Conservation (phyloP, 2,329 filamentous ascomycete genomes). For the Gremmenia infestans region DNA sequence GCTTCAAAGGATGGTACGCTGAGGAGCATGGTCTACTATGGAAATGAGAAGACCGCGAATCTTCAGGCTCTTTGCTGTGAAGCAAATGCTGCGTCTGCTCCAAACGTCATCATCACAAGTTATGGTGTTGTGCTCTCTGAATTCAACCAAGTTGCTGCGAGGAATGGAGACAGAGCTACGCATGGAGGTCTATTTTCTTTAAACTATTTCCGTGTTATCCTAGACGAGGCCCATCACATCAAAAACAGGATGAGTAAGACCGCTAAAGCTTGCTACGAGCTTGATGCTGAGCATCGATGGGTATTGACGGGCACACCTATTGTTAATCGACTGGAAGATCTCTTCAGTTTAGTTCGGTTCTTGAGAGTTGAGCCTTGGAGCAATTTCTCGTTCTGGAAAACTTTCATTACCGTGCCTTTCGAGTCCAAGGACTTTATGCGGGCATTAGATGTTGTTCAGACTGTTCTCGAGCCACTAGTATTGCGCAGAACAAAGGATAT, state of each 20-base stretch:
- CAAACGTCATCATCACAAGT: conserved; percentile 89
- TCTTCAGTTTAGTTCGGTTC: conserved; percentile 91
- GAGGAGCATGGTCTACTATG: conserved; percentile 87
- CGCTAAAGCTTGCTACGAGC: conserved; percentile 88
- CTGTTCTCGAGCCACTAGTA: conserved; percentile 91
- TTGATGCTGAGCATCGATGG: conserved; percentile 84
- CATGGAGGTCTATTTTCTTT: conserved; percentile 81
- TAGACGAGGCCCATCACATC: conserved; percentile 93
- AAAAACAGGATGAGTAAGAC: conserved; percentile 90
- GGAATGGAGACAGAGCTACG: conserved; percentile 58
- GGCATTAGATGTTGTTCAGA: conserved; percentile 93
- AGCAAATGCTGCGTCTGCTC: conserved; percentile 68
- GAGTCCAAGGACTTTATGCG: conserved; percentile 93
- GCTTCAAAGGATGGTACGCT: conserved; percentile 80
- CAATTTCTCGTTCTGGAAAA: conserved; percentile 99
- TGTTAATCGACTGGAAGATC: conserved; percentile 89
- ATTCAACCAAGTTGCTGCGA: conserved; percentile 68
- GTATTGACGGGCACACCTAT: conserved; percentile 92
- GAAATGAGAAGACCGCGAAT: conserved; percentile 74
- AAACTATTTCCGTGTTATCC: conserved; percentile 89
- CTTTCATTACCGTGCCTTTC: conserved; percentile 95
- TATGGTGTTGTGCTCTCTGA: conserved; percentile 91
- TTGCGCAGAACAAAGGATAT: conserved; percentile 95
- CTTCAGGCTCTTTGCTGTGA: conserved; percentile 73
- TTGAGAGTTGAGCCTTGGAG: conserved; percentile 95